phyloP scores from a whole-genome alignment of 116 monocot species.

The Dioscorea cayenensis region DNA sequence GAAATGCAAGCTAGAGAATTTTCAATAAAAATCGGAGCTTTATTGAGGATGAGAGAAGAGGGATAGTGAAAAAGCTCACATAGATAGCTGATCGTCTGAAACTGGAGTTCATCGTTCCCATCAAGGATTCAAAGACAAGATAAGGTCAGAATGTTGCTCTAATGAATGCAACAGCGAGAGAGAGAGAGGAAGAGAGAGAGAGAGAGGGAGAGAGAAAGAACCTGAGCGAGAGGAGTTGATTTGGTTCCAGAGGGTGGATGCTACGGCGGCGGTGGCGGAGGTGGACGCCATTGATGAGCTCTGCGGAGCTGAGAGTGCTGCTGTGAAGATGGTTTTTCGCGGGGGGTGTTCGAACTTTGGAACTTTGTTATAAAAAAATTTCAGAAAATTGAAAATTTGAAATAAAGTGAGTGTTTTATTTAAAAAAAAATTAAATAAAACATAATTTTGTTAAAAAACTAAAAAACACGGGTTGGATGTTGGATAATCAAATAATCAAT shows the following conservation, averaged over 20 bases:
- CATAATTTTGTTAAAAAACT: no score
- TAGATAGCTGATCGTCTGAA: conserved; percentile 52
- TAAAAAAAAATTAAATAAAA: no score
- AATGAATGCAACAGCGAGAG: not conserved
- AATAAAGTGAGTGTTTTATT: no score
- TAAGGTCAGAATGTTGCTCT: not conserved
- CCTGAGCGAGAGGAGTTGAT: conserved; percentile 17
- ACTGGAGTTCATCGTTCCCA: conserved; percentile 12
- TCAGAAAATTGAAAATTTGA: no score
- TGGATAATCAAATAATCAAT: no score
- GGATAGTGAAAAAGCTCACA: conserved; percentile 17
- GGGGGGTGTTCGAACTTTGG: no score
- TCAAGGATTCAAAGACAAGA: not conserved
- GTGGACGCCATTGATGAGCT: not conserved
- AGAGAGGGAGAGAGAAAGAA: not conserved
- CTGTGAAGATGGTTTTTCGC: not conserved
- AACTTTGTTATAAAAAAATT: no score
- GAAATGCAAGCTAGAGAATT: conserved; percentile 58
- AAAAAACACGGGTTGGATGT: no score
- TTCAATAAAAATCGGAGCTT: not conserved
- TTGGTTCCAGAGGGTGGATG: conserved; percentile 15
- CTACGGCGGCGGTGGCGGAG: conserved; percentile 3
- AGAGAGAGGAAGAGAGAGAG: not conserved
- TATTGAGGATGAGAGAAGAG: conserved; percentile 4
- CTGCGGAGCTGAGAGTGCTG: not conserved